Conservation (phyloP, 257 asterid species). For the Fraxinus anomala region DNA sequence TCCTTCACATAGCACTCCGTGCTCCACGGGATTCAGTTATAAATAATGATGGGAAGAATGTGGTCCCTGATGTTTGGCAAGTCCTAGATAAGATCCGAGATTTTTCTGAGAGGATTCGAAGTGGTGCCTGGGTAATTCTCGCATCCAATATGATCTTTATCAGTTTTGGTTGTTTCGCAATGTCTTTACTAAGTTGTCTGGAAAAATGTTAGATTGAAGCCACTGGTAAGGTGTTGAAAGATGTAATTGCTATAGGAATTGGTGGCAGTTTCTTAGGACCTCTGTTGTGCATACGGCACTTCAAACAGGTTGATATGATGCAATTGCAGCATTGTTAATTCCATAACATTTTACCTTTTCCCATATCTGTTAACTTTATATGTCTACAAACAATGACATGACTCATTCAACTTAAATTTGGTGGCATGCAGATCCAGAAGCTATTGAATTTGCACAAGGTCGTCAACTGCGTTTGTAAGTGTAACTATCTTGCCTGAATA, state of each 20-base stretch:
- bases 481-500: conserved; percentile 8
- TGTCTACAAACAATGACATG: conserved; percentile 11
- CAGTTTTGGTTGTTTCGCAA: conserved; percentile 12
- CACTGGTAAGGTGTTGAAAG: conserved; percentile 87
- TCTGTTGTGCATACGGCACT: conserved; percentile 96
- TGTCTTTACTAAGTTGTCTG: conserved; percentile 20
- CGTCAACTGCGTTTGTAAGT: conserved; percentile 94
- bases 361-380: neutral
- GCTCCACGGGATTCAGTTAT: conserved; percentile 82
- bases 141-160: conserved; percentile 18
- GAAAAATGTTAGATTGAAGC: conserved; percentile 72
- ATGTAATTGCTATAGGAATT: conserved; percentile 90
- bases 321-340: conserved; percentile 10
- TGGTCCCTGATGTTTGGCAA: conserved; percentile 96
- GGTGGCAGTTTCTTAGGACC: conserved; percentile 99
- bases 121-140: conserved; percentile 89
- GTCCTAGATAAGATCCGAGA: conserved; percentile 91
- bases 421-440: conserved; percentile 75
- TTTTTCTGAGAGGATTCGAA: conserved; percentile 90
- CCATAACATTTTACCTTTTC: conserved; percentile 15
- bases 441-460: conserved; percentile 73
- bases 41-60: conserved; percentile 90
- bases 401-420: conserved; percentile 28
- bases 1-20: conserved; percentile 96
- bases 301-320: conserved; percentile 74